Evolutionary conservation across 257 asterid species (phyloP).

Genomic region (Plectranthus barbatus): DNA sequence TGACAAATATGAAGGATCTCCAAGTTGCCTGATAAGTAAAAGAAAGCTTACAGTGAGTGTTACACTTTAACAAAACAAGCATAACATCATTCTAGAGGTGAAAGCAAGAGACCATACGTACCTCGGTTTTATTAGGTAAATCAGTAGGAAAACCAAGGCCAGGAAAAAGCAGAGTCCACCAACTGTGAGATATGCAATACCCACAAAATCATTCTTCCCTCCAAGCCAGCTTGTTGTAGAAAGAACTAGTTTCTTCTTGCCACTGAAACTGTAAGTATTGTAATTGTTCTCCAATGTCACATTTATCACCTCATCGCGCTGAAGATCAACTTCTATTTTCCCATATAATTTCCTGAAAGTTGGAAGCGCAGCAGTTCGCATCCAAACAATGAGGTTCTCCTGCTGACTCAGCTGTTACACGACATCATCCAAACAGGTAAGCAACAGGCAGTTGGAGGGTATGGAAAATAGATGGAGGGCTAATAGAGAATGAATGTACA

Average conservation of each 20-base stretch:
- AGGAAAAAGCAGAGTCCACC: conserved; percentile 71
- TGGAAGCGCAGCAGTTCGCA: conserved; percentile 93
- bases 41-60: neutral
- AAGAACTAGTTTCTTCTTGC: conserved; percentile 84
- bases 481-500: neutral
- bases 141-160: conserved; percentile 56
- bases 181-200: conserved; percentile 73
- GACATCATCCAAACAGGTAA: neutral
- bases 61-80: too few species aligned
- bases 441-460: neutral
- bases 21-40: conserved; percentile 65
- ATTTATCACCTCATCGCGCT: conserved; percentile 33
- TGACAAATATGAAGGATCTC: conserved; percentile 86
- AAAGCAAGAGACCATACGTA: conserved; percentile 15
- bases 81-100: too few species aligned
- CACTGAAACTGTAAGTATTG: conserved; percentile 78
- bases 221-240: conserved; percentile 93
- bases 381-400: conserved; percentile 88
- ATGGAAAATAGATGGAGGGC: neutral
- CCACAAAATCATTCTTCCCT: conserved; percentile 79
- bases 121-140: conserved; percentile 77
- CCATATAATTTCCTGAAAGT: conserved; percentile 85
- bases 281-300: conserved; percentile 52
- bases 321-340: conserved; percentile 62
- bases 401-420: conserved; percentile 59